Percentiles rank a stretch among this genome's conserved stretches.
phyloP scores from a whole-genome alignment of 257 asterid genomes.

The Gentiana dahurica region DNA sequence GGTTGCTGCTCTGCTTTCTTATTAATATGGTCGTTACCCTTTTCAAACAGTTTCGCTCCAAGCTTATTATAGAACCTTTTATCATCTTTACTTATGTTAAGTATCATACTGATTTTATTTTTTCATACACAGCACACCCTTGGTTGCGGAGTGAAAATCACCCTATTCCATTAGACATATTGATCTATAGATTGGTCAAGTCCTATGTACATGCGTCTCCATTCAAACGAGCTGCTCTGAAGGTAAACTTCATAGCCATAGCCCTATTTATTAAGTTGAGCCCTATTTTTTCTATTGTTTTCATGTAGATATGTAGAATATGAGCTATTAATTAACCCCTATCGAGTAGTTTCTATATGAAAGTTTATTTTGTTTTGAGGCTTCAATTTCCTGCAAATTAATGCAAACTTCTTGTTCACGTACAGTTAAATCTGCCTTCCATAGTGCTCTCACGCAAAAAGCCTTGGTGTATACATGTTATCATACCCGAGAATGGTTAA shows the following conservation, averaged over 20 bases:
- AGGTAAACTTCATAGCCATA: slow-evolving; percentile 32
- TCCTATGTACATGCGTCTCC: slow-evolving; percentile 83
- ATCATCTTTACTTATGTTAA: no score
- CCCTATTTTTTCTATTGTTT: not conserved
- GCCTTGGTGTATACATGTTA: no score
- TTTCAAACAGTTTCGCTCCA: not conserved
- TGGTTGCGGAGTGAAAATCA: slow-evolving; percentile 84
- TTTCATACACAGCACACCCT: slow-evolving; percentile 66
- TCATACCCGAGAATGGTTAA: no score
- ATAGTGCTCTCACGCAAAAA: no score
- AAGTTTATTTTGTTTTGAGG: no score
- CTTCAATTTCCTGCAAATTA: no score
- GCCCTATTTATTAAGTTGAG: not conserved
- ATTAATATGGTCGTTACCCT: not conserved
- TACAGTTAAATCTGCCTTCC: no score
- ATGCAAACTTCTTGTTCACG: no score
- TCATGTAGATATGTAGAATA: no score
- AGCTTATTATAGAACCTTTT: not conserved
- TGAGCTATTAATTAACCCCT: no score
- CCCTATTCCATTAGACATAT: slow-evolving; percentile 83
- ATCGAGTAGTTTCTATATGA: no score
- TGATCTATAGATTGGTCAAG: slow-evolving; percentile 75
- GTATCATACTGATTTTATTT: not conserved
- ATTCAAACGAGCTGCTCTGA: slow-evolving; percentile 86
- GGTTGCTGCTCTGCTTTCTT: not conserved